phyloP scores from a whole-genome alignment of 2,329 filamentous ascomycete species.

The Myriosclerotinia duriaeana region DNA sequence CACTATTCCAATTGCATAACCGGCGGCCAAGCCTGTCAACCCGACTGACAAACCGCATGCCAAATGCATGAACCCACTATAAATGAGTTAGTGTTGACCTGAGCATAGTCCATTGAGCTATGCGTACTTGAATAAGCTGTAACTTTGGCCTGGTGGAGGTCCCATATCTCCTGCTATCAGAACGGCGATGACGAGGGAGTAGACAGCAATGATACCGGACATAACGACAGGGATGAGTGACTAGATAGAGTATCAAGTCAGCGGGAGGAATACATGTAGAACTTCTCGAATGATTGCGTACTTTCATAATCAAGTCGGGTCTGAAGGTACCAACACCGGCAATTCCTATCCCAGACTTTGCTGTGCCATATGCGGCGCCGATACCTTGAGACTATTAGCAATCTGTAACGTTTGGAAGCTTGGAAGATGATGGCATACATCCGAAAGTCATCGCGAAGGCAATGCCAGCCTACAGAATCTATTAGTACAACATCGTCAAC shows the following conservation, averaged over 20 bases:
- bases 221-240: conserved; percentile 89
- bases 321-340: conserved; percentile 81
- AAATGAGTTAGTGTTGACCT: conserved; percentile 23
- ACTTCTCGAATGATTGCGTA: conserved; percentile 42
- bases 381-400: conserved; percentile 39
- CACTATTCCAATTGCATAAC: conserved; percentile 94
- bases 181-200: conserved; percentile 94
- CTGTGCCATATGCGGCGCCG: conserved; percentile 83
- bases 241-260: conserved; percentile 38
- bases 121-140: conserved; percentile 78
- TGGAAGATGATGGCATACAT: conserved; percentile 53
- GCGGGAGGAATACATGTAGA: conserved; percentile 6
- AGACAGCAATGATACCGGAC: conserved; percentile 98
- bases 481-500: conserved; percentile 31
- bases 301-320: conserved; percentile 90
- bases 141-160: conserved; percentile 64
- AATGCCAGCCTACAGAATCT: conserved; percentile 64
- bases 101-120: conserved; percentile 28
- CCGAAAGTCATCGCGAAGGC: conserved; percentile 81
- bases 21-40: conserved; percentile 86
- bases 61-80: conserved; percentile 87
- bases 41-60: conserved; percentile 88
- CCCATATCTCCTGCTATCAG: conserved; percentile 88
- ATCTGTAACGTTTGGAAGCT: not conserved
- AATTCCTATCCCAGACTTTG: conserved; percentile 86